A percentile compares a stretch with the other conserved stretches of the same genome.
Evolutionary conservation across 768 basidiomycete species (phyloP).

Genomic region (Clathrus columnatus): DNA sequence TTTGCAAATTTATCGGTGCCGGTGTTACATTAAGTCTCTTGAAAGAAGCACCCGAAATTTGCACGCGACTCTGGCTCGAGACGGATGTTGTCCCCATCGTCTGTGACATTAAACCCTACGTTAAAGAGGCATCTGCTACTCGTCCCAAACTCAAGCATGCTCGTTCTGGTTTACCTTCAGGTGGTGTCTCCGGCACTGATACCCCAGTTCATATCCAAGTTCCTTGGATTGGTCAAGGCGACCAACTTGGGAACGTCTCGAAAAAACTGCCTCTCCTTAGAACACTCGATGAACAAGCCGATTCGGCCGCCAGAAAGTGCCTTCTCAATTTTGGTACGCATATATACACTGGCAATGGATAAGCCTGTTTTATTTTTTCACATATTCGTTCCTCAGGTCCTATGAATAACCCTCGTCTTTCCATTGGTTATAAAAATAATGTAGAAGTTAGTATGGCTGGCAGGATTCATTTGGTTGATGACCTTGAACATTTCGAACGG

Average conservation of each 20-base stretch:
- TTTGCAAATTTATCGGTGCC: slow-evolving; percentile 81
- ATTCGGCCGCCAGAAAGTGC: slow-evolving; percentile 78
- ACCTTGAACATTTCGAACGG: slow-evolving; percentile 66
- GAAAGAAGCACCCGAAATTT: slow-evolving; percentile 76
- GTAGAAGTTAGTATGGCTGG: slow-evolving; percentile 83
- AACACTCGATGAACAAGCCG: slow-evolving; percentile 77
- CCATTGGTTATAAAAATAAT: slow-evolving; percentile 76
- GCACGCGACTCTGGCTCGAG: slow-evolving; percentile 77
- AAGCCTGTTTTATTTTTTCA: not conserved
- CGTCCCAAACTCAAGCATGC: slow-evolving; percentile 76
- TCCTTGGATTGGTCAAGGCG: slow-evolving; percentile 35
- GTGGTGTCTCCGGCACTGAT: slow-evolving; percentile 66
- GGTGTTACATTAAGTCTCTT: slow-evolving; percentile 67
- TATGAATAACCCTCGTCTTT: slow-evolving; percentile 73
- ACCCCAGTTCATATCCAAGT: slow-evolving; percentile 54
- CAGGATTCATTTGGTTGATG: slow-evolving; percentile 79
- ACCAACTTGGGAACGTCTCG: slow-evolving; percentile 35
- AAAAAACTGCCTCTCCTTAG: slow-evolving; percentile 64
- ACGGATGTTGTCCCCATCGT: slow-evolving; percentile 78
- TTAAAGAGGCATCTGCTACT: slow-evolving; percentile 62
- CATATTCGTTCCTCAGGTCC: slow-evolving; percentile 53
- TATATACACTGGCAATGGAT: not conserved
- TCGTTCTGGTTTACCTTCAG: slow-evolving; percentile 38
- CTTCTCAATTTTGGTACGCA: slow-evolving; percentile 40
- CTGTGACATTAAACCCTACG: slow-evolving; percentile 43